Evolutionary conservation across 2,329 filamentous ascomycete genomes (phyloP), one percentile per base, ranked within the genome.

Genomic region (Aspergillus fructus): DNA sequence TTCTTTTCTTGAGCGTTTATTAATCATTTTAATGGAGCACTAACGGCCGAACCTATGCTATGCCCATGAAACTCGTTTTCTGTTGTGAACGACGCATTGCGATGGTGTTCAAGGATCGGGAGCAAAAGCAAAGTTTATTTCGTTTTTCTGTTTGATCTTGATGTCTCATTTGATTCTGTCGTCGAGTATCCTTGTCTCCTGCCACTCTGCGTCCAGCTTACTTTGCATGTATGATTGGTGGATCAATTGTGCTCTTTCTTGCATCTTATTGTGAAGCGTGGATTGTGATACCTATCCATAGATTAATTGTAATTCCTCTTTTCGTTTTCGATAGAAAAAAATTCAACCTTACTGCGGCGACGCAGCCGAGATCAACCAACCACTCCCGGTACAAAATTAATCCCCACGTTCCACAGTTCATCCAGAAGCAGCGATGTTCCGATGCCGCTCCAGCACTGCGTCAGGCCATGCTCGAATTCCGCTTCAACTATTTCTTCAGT

Each of bases 51-150:
- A 46, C 47, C n/a, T 43, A 33, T 42, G 30, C 45, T 57, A 53
- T 53, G 27, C 33, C 43, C 33, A 15, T 30, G 39, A 55, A 34
- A 41, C 45, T 37, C n/a, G 43, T 43, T 52, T 53, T 27, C 37
- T 48, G 21, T 53, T 37, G 41, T 34, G 15, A 55, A 55, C 33
- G 27, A 53, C 52, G 59, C 59, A 60, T 60, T 52, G 52, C 52
- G 41, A 54, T 40, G 59, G 56, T 50, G 59, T 61, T 53, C 41
- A 46, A 42, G 52, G 49, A 47, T 45, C 34, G 33, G 21, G 33
- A 43, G 33, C 46, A 55, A 53, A 53, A 57, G 42, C 41, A 59
- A 48, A 48, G 34, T 48, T 40, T 47, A 30, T 34, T 49, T 43
- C 13, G 7, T 33, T 56, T 51, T 51, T 45, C 37, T 13, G n/a